Base-by-base conservation (phyloP, 495 filamentous ascomycete genomes). In the Neurospora intermedia region DNA sequence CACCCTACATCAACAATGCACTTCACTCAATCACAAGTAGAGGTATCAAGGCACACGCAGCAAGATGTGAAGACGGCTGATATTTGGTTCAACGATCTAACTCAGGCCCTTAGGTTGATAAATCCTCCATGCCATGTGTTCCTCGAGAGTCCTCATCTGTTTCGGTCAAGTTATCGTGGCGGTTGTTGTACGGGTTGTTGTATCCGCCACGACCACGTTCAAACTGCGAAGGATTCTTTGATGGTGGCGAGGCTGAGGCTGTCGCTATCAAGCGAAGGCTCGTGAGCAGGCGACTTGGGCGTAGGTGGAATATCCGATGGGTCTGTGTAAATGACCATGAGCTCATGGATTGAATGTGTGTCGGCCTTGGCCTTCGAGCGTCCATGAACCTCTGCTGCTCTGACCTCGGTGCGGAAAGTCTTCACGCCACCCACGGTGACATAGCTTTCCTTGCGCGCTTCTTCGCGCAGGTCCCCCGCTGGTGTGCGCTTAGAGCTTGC, bases 251-350 rank as follows among this genome's bases (percentile, higher is more conserved):
- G 43, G 43, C 16, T 16, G 6, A 16, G 43, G n/a, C 43, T 9
- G n/a, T 23, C 9, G 9, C 2, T n/a, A 23, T 54, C 20, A 54
- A 74, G 46, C 2, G 73, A 62, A 11, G 77, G 69, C 71, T 76
- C 78, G 62, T 78, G 76, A 8, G 85, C 80, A 4, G 94, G 93
- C 70, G 96, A 94, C 72, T 90, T 88, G 3, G 94, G 91, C 0
- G 90, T 89, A 1, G 89, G 83, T 6, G 94, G 94, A 73, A 96
- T 91, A 76, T 97, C 94, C 8, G 87, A 87, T 43, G 83, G 80
- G 70, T 89, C 89, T 3, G 91, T 88, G 77, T 97, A 96, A 73
- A 94, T 88, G 6, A 91, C 92, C 89, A 96, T 93, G 42, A 97
- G 87, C 35, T 92, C 94, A 38, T 38, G 35, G 35, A 38, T 38